Percentiles rank a stretch among this genome's conserved stretches.
Evolutionary conservation across 345 rosid genomes (phyloP).

Genomic region (Physaria fendleri): DNA sequence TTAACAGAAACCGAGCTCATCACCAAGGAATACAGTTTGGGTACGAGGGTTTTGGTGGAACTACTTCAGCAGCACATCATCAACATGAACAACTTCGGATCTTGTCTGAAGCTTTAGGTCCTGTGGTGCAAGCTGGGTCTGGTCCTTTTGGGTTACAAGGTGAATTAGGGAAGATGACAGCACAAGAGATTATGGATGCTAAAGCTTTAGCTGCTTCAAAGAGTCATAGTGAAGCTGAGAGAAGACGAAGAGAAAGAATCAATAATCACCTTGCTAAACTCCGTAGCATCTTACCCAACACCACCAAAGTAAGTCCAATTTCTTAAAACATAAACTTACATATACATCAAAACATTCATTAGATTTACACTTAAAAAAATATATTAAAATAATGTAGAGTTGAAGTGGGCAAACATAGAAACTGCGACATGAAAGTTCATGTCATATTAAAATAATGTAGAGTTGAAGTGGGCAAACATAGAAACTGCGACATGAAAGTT

Average conservation of each 20-base stretch:
- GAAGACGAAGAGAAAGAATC: slow-evolving; percentile 92
- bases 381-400: slow-evolving; percentile 13
- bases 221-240: slow-evolving; percentile 97
- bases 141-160: slow-evolving; percentile 76
- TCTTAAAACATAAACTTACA: neutral
- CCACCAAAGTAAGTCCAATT: slow-evolving; percentile 76
- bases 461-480: slow-evolving; percentile 26
- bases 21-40: slow-evolving; percentile 35
- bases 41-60: slow-evolving; percentile 41
- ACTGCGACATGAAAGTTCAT: slow-evolving; percentile 28
- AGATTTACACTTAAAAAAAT: no score
- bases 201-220: slow-evolving; percentile 98
- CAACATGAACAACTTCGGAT: slow-evolving; percentile 69
- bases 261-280: slow-evolving; percentile 94
- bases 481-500: slow-evolving; percentile 26
- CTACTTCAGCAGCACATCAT: slow-evolving; percentile 28
- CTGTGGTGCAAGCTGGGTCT: slow-evolving; percentile 48
- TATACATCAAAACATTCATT: neutral
- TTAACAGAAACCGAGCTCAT: slow-evolving; percentile 40
- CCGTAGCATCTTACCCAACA: slow-evolving; percentile 88
- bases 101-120: slow-evolving; percentile 75
- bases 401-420: slow-evolving; percentile 26
- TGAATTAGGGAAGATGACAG: slow-evolving; percentile 80
- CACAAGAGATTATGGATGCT: slow-evolving; percentile 99
- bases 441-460: slow-evolving; percentile 23